Percentiles rank a stretch among this genome's conserved stretches.
Evolutionary conservation across 1,284 basidiomycete species (phyloP).

Genomic region (Schizopora paradoxa): DNA sequence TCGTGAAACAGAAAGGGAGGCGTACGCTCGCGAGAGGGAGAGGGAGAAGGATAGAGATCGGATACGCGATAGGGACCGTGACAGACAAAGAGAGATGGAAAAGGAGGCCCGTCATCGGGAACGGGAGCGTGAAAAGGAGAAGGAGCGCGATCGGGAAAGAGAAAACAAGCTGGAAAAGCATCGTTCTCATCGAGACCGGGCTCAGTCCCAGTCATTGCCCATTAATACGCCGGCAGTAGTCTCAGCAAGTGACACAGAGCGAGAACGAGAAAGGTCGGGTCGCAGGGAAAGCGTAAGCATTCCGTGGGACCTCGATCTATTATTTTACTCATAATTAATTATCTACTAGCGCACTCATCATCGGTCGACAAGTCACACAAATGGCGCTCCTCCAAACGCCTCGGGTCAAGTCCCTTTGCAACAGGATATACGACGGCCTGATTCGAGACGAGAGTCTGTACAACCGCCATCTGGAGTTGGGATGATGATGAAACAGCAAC

Average conservation of each 20-base stretch:
- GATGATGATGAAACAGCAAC: too few relatives aligned
- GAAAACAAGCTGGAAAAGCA: neutral
- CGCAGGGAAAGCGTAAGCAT: neutral
- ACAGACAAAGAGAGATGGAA: constrained; percentile 6
- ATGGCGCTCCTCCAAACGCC: too few relatives aligned
- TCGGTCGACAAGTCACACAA: too few relatives aligned
- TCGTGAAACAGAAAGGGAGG: neutral
- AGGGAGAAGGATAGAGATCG: neutral
- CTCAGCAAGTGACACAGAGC: constrained; percentile 4
- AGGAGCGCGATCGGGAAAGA: neutral
- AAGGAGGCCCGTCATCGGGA: constrained; percentile 3
- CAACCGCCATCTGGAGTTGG: too few relatives aligned
- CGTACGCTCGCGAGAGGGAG: neutral
- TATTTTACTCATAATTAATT: too few relatives aligned
- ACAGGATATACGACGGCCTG: constrained; percentile 2
- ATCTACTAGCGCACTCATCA: too few relatives aligned
- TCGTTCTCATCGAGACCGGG: neutral
- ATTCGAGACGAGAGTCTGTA: too few relatives aligned
- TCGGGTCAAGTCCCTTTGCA: neutral
- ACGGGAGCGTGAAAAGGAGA: neutral
- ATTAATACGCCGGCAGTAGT: neutral
- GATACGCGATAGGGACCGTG: constrained; percentile 8
- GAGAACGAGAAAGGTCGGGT: neutral
- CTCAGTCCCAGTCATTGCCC: neutral
- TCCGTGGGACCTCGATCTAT: too few relatives aligned